A percentile compares a stretch with the other conserved stretches of the same genome.
These are phyloP conservation scores for Canavalia ensiformis DNA, from an alignment of 306 rosid genomes.

Conservation along the genomic window DNA sequence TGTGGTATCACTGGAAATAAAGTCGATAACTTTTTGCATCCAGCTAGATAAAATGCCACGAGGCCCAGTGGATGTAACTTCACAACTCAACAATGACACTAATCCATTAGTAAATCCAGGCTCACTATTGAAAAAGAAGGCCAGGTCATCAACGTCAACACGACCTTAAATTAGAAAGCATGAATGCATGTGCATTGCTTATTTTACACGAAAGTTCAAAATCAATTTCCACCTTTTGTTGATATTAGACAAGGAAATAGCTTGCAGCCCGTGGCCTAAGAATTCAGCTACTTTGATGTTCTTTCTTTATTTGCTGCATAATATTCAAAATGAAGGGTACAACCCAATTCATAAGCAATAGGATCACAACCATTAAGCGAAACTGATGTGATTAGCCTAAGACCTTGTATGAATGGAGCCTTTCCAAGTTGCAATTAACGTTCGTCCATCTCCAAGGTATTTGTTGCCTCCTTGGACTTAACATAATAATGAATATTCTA, in stretches of 20 bases:
- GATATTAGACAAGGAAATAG: slow-evolving; percentile 74
- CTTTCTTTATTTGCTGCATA: slow-evolving; percentile 71
- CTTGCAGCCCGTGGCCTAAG: slow-evolving; percentile 74
- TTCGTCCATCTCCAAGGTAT: slow-evolving; percentile 96
- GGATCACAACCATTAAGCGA: slow-evolving; percentile 71
- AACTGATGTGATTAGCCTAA: slow-evolving; percentile 88
- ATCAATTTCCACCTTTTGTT: slow-evolving; percentile 77
- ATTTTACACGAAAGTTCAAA: slow-evolving; percentile 81
- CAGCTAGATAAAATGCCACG: slow-evolving; percentile 95
- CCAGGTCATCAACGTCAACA: slow-evolving; percentile 83
- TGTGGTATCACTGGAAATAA: slow-evolving; percentile 71
- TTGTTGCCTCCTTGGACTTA: slow-evolving; percentile 88
- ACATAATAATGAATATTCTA: slow-evolving; percentile 93
- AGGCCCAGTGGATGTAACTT: slow-evolving; percentile 96
- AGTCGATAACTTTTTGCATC: slow-evolving; percentile 93
- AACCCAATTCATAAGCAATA: slow-evolving; percentile 77
- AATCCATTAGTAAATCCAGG: slow-evolving; percentile 97
- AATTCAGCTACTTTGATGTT: slow-evolving; percentile 56
- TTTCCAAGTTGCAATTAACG: slow-evolving; percentile 96
- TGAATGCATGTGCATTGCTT: slow-evolving; percentile 90
- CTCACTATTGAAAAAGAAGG: slow-evolving; percentile 90
- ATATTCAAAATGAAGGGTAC: slow-evolving; percentile 95
- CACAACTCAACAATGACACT: slow-evolving; percentile 82
- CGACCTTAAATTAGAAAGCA: slow-evolving; percentile 94
- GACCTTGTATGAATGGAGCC: slow-evolving; percentile 94